These are phyloP conservation scores for Chloris gayana DNA, from an alignment of 176 grass and related monocot genomes.

Conservation along the genomic window DNA sequence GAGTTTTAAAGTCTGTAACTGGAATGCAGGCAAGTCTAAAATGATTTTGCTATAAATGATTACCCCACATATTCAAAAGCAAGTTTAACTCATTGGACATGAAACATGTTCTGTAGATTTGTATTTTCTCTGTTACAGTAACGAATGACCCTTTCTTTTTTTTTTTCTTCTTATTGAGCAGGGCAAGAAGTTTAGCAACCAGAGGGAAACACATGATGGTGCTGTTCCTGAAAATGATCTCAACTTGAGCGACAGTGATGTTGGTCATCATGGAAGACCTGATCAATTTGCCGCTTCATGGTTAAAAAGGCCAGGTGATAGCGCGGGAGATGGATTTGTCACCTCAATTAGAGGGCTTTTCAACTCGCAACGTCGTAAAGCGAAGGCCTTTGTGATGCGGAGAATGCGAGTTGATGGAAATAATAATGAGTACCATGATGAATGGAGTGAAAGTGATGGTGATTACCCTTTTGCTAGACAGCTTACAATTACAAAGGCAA, in stretches of 20 bases:
- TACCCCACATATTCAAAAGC: conserved; percentile 11
- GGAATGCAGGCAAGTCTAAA: conserved; percentile 99
- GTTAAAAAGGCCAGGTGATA: conserved; percentile 87
- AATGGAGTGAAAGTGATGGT: conserved; percentile 94
- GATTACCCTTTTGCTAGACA: conserved; percentile 89
- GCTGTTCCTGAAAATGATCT: conserved; percentile 72
- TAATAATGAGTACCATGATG: conserved; percentile 80
- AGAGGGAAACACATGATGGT: conserved; percentile 67
- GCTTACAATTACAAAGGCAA: conserved; percentile 89
- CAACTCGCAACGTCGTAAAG: conserved; percentile 94
- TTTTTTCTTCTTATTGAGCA: conserved; percentile 28
- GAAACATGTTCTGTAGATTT: background rate
- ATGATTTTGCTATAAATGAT: too few species aligned
- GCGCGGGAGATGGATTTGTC: conserved; percentile 94
- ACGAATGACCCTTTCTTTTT: background rate
- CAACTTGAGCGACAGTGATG: conserved; percentile 92
- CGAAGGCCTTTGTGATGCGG: conserved; percentile 83
- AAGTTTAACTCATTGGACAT: background rate
- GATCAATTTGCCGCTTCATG: conserved; percentile 93
- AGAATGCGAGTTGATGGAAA: conserved; percentile 80
- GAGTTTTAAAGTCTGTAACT: conserved; percentile 95
- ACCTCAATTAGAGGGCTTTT: conserved; percentile 96
- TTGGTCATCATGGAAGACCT: conserved; percentile 59
- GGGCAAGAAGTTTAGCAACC: conserved; percentile 95
- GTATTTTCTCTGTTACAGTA: background rate